Evolutionary conservation across 2,329 filamentous ascomycete species (phyloP), one percentile per base, ranked within the genome.

Genomic region (Pyrenophora tritici-repentis): DNA sequence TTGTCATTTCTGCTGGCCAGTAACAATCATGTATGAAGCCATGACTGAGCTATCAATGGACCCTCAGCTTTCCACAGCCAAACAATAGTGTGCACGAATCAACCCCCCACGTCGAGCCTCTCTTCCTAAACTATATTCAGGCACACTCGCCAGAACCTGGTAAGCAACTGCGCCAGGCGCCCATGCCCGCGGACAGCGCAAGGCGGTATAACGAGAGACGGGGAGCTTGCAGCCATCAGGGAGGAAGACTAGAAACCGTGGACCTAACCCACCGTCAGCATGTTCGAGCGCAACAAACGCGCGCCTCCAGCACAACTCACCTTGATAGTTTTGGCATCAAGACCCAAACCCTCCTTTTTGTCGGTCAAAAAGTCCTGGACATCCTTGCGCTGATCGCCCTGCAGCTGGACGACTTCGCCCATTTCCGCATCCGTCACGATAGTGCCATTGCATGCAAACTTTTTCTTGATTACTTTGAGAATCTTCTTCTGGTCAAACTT

Each of bases 401-500:
- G 94, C 74, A 99, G 89, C 84, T 99, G 94, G 75, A 99, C 97
- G 84, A 97, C 93, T 84, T 97, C 92, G 76, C 93, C 93, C 90
- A 97, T 96, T 80, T 96, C 91, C 69, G 84, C 85, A 80, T 97
- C 93, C 75, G 86, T 86, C 79, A 97, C 92, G 78, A 97, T 95
- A 81, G 92, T 97, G 85, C 94, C 94, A 97, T 99, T 97, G 90
- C 93, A 97, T 79, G 94, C 93, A 74, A 97, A 97, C 77, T 96
- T 94, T 86, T 97, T 97, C 88, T 97, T 97, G 84, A 97, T 96
- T 79, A 96, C 92, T 84, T 97, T 97, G 73, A 99, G 87, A 77
- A 99, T 97, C 83, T 97, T 97, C 87, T 97, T 97, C 80, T 94
- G 91, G 81, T 97, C 93, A 75, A 97, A 97, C 77, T 97, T 97